Evolutionary conservation across 2,329 filamentous ascomycete species (phyloP), one percentile per base, ranked within the genome.

Genomic region (Aspergillus brasiliensis): DNA sequence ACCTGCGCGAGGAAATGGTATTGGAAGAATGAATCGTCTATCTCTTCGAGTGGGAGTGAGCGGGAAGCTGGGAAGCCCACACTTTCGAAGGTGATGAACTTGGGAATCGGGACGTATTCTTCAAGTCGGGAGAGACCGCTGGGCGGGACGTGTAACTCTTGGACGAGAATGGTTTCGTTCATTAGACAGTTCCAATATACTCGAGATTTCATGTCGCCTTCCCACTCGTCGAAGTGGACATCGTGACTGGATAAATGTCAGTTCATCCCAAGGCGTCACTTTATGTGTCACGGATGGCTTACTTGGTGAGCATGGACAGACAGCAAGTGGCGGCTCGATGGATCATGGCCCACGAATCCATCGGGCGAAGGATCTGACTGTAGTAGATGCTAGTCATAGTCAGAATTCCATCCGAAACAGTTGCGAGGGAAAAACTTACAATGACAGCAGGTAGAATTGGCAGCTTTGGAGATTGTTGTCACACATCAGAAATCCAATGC

Each of bases 1-100:
- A 83, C 82, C 65, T 85, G 83, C 25, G 82, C 82, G 5, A 85
- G 78, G 62, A 85, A 85, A 63, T 85, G 83, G 59, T 84, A 84
- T 67, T 84, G 82, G 70, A 83, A 84, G 62, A 82, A 82, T 1
- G 82, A 79, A 60, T 84, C 82, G 57, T 83, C 81, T 40, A 82
- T 77, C 49, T 82, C 77, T 5, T 73, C 74, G 7, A 68, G 62
- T 15, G 72, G 62, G 15, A 69, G 63, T 49, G 69, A 69, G 6
- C 72, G 67, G 51, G 60, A 74, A 25, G 65, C 71, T 49, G 63
- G 73, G 64, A 74, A 73, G 56, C 71, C 71, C 13, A 69, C 67
- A 23, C 71, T 69, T 58, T 77, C 77, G 58, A 78, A 83, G 3
- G 73, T 70, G 27, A 79, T 82, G 57, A 85, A 85, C 65, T 82